Base-by-base conservation (phyloP, 2,329 filamentous ascomycete species). In the Tympanopsis confertula region DNA sequence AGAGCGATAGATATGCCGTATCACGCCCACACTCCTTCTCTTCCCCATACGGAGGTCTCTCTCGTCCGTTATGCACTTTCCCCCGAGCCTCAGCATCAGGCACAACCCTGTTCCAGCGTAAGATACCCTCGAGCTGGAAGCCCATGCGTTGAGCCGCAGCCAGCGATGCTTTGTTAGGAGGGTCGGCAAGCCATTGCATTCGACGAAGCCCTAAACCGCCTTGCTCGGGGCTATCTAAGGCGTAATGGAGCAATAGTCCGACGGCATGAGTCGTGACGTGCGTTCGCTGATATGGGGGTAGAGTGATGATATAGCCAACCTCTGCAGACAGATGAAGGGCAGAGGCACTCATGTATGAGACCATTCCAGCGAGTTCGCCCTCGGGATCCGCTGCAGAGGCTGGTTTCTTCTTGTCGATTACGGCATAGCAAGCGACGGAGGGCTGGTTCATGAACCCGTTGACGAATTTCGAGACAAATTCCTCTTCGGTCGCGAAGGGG, bases 181-280 rank as follows among this genome's bases (percentile, higher is more conserved):
- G 35, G 36, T 45, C 49, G n/a, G 51, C 42, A 36, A 47, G 47
- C 58, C 57, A 61, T 39, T 56, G 47, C 15, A 61, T 47, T 17
- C 56, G 45, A 17, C 45, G 41, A 14, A 59, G 40, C n/a, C 48
- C 49, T 20, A 51, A 24, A 0, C 50, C 47, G 5, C 48, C 48
- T 5, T 45, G 35, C 5, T 33, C 47, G 2, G 35, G 19, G 3
- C 22, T 18, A 7, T 17, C 32, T 14, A 50, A 42, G 4, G 51
- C 51, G 40, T 53, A 48, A 29, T 51, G 50, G 35, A 60, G 38
- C 40, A 60, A 36, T 18, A 61, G 44, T 4, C 55, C 55, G 13
- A 54, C 48, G 14, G 56, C 48, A 38, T 58, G 51, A 5, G 49
- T 53, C 18, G 50, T 50, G 22, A 62, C 56, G 38, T 59, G 53